A percentile compares a stretch with the other conserved stretches of the same genome.
Conservation (phyloP, 768 basidiomycete genomes). For the Termitomyces sp. region DNA sequence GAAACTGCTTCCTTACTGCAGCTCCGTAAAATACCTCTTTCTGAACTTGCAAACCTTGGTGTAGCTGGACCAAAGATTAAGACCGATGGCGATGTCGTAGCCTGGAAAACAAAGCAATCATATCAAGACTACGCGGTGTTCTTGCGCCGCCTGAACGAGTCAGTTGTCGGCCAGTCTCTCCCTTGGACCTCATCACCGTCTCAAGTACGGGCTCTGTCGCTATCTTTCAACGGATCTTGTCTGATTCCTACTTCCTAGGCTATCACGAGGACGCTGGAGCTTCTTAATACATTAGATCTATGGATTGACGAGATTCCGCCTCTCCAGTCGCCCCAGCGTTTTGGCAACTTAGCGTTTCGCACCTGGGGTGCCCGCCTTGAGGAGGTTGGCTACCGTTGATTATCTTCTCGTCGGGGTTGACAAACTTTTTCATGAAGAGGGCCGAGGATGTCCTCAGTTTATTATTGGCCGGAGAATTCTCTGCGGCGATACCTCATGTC, state of each 20-base stretch:
- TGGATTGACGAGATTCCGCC: conserved; percentile 87
- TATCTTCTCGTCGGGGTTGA: background rate
- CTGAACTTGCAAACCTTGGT: conserved; percentile 5
- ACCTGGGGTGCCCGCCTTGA: conserved; percentile 77
- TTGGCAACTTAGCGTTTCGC: conserved; percentile 89
- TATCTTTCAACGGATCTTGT: background rate
- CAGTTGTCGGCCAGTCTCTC: conserved; percentile 63
- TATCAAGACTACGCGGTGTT: conserved; percentile 75
- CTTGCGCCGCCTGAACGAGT: conserved; percentile 68
- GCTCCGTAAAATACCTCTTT: conserved; percentile 24
- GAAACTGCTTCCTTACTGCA: conserved; percentile 6
- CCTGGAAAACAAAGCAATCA: conserved; percentile 68
- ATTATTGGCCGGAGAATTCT: conserved; percentile 43
- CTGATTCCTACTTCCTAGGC: conserved; percentile 29
- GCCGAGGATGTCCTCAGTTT: conserved; percentile 42
- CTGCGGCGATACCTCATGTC: conserved; percentile 51
- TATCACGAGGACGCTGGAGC: conserved; percentile 36
- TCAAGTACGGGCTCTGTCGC: conserved; percentile 22
- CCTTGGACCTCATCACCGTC: conserved; percentile 33
- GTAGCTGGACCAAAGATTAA: conserved; percentile 54
- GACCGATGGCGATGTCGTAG: conserved; percentile 64
- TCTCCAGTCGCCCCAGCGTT: conserved; percentile 70
- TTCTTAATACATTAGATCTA: conserved; percentile 60
- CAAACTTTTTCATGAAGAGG: conserved; percentile 32
- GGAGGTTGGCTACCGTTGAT: conserved; percentile 43